phyloP scores from a whole-genome alignment of 495 filamentous ascomycete species.

The Tuber borchii region DNA sequence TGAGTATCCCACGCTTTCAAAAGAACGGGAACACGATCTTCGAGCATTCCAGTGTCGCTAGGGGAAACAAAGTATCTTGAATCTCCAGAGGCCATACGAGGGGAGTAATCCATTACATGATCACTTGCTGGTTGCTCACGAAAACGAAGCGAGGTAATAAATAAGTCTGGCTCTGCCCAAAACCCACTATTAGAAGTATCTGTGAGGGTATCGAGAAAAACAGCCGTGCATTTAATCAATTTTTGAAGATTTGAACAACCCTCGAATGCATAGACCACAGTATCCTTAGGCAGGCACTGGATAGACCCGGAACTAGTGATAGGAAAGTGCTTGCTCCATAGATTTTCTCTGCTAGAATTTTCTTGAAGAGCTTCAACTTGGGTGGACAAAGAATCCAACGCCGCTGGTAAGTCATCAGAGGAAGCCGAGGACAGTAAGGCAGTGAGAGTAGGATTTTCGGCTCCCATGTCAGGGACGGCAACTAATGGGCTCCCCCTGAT shows the following conservation, averaged over 20 bases:
- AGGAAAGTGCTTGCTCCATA: not conserved
- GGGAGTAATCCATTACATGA: not conserved
- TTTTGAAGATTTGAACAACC: not conserved
- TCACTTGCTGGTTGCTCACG: not conserved
- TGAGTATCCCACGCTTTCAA: not conserved
- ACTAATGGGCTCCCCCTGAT: not conserved
- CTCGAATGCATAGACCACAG: not conserved
- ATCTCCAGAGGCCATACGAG: not conserved
- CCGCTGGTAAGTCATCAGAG: not conserved
- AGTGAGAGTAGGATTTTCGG: not conserved
- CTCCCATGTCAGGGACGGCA: not conserved
- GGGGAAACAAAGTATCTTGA: not conserved
- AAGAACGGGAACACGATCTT: not conserved
- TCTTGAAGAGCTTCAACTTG: not conserved
- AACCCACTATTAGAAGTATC: not conserved
- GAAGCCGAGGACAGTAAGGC: not conserved
- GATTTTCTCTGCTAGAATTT: not conserved
- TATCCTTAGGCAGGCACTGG: not conserved
- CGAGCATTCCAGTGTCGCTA: not conserved
- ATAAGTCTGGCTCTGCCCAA: not conserved
- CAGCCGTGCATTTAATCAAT: not conserved
- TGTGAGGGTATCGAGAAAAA: slow-evolving; percentile 1
- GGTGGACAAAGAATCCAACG: not conserved
- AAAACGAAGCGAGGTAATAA: not conserved
- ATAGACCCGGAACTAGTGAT: not conserved